Conservation (phyloP, 306 rosid genomes). For the Prunus kanzakura region DNA sequence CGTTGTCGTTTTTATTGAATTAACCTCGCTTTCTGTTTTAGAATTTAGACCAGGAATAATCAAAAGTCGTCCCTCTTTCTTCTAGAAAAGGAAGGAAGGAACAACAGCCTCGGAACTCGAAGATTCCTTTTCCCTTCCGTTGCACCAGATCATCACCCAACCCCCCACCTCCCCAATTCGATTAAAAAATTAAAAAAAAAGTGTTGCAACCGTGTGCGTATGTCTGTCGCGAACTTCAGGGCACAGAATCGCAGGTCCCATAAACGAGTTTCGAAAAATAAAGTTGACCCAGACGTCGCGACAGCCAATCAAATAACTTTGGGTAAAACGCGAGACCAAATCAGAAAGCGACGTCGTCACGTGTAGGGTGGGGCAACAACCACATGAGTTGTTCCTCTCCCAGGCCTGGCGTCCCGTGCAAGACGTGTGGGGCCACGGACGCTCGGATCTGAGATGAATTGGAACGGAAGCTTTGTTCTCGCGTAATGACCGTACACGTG, state of each 20-base stretch:
- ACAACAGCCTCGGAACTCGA: too few species aligned
- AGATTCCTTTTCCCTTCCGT: too few species aligned
- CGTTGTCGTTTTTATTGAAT: too few species aligned
- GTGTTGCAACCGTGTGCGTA: conserved; percentile 30
- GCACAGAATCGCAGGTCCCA: conserved; percentile 22
- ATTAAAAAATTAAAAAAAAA: background rate
- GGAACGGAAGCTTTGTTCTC: background rate
- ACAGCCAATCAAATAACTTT: conserved; percentile 1
- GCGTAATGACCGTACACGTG: conserved; percentile 16
- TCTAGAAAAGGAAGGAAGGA: too few species aligned
- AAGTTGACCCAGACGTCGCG: conserved; percentile 2
- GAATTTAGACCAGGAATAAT: too few species aligned
- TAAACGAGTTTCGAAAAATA: background rate
- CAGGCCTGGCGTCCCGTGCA: background rate
- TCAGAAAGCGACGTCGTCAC: conserved; percentile 34
- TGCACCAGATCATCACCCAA: background rate
- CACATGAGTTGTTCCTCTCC: conserved; percentile 47
- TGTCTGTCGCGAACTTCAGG: conserved; percentile 36
- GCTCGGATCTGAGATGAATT: too few species aligned
- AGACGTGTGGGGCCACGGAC: background rate
- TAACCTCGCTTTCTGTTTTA: too few species aligned
- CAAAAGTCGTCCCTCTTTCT: too few species aligned
- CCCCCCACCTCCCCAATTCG: background rate
- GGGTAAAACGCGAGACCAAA: background rate
- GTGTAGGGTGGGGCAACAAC: conserved; percentile 34